These are phyloP conservation scores for Kluyveromyces dobzhanskii DNA, from an alignment of 805 yeast species.

Conservation along the genomic window DNA sequence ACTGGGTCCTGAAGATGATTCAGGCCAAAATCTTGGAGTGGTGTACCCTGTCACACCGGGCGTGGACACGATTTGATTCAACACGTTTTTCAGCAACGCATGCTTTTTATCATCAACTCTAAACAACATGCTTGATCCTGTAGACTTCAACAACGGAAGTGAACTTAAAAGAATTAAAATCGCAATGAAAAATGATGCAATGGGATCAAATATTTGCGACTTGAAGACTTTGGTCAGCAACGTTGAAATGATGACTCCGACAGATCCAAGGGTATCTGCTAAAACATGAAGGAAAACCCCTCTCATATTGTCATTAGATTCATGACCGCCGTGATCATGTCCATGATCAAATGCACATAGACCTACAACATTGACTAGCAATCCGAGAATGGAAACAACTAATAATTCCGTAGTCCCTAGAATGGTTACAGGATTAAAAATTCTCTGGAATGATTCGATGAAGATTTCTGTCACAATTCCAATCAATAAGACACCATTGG, in stretches of 20 bases:
- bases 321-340: slow-evolving; percentile 35
- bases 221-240: slow-evolving; percentile 58
- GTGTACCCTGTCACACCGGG: slow-evolving; percentile 82
- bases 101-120: slow-evolving; percentile 55
- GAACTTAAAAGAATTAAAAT: slow-evolving; percentile 72
- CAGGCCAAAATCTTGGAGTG: slow-evolving; percentile 90
- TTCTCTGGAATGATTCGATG: slow-evolving; percentile 77
- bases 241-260: slow-evolving; percentile 92
- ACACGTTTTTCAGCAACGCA: slow-evolving; percentile 48
- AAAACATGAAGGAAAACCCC: slow-evolving; percentile 90
- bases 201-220: slow-evolving; percentile 78
- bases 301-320: slow-evolving; percentile 66
- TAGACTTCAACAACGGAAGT: slow-evolving; percentile 71
- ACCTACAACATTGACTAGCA: slow-evolving; percentile 84
- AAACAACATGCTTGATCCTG: slow-evolving; percentile 65
- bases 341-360: slow-evolving; percentile 92
- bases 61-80: slow-evolving; percentile 58
- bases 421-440: slow-evolving; percentile 66
- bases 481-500: slow-evolving; percentile 80
- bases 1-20: slow-evolving; percentile 19
- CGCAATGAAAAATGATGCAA: slow-evolving; percentile 86
- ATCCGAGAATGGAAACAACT: slow-evolving; percentile 76
- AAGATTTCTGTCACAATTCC: slow-evolving; percentile 87
- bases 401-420: slow-evolving; percentile 77
- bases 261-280: slow-evolving; percentile 95